Evolutionary conservation across 2,329 filamentous ascomycete genomes (phyloP), one percentile per base, ranked within the genome.

Genomic region (Xylariaceae sp.): DNA sequence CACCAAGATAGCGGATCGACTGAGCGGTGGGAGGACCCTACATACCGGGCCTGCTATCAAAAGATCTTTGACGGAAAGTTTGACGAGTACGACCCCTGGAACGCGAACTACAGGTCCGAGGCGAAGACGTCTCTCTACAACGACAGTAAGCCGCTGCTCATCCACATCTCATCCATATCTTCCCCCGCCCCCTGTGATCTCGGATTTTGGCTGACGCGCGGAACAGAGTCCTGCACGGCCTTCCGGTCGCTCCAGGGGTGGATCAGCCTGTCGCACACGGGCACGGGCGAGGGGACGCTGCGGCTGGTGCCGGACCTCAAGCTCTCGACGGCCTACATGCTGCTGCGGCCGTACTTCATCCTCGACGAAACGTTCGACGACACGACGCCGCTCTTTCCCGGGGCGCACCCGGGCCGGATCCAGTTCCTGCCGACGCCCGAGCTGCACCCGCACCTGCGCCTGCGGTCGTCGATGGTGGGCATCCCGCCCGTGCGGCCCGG

Each of bases 161-260:
- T 8, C 7, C 16, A 15, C 6, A 12, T 7, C 15, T 16, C 11
- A 31, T 11, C 17, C 19, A 28, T 13, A 15, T 14, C 22, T 8
- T 22, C 16, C 14, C 13, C 7, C 13, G n/a, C n/a, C n/a, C n/a
- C n/a, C n/a, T n/a, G n/a, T n/a, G n/a, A n/a, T n/a, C n/a, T n/a
- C n/a, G n/a, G n/a, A n/a, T n/a, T n/a, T n/a, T n/a, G n/a, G n/a
- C n/a, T n/a, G n/a, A n/a, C n/a, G n/a, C n/a, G n/a, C n/a, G n/a
- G n/a, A n/a, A 9, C 13, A 32, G 88, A 88, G 0, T 79, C 83
- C 1, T 94, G 86, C 59, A 80, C 73, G 27, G 86, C 87, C 66
- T 88, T 94, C 59, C 74, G 90, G 23, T 83, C 87, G 70, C 90
- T 85, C 57, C 89, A 95, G 60, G 89, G 87, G 13, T 95, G 89